phyloP scores from a whole-genome alignment of 176 grass and related monocot genomes.

The Elymus sibiricus region DNA sequence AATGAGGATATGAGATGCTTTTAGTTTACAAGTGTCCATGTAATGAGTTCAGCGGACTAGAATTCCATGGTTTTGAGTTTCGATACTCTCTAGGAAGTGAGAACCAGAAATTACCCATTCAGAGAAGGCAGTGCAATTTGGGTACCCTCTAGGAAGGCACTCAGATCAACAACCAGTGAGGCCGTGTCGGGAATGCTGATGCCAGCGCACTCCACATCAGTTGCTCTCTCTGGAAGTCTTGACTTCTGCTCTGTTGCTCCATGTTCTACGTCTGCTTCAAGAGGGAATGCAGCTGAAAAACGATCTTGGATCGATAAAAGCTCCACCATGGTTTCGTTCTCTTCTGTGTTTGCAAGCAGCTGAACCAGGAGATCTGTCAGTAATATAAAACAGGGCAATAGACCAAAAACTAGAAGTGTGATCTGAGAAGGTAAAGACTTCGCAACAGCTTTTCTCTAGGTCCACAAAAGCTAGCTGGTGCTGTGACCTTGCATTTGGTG shows the following conservation, averaged over 20 bases:
- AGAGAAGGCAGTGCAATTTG: slow-evolving; percentile 68
- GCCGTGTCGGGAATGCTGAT: neutral
- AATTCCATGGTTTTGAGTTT: neutral
- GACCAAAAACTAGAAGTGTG: neutral
- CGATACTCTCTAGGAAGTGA: neutral
- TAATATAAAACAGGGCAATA: neutral
- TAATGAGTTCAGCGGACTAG: neutral
- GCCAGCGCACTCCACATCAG: neutral
- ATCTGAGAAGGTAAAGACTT: slow-evolving; percentile 40
- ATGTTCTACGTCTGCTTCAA: slow-evolving; percentile 25
- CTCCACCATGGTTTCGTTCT: slow-evolving; percentile 37
- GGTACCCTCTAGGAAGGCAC: slow-evolving; percentile 33
- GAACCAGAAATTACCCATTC: slow-evolving; percentile 60
- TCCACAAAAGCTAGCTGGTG: slow-evolving; percentile 65
- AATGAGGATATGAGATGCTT: neutral
- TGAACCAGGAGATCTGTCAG: slow-evolving; percentile 37
- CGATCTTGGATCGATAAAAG: slow-evolving; percentile 54
- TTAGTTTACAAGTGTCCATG: neutral
- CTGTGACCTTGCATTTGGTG: slow-evolving; percentile 41
- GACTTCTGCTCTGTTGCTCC: slow-evolving; percentile 8
- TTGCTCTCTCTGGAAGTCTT: slow-evolving; percentile 14
- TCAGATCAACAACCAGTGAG: slow-evolving; percentile 57
- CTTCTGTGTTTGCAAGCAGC: slow-evolving; percentile 46
- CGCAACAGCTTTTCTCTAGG: slow-evolving; percentile 50
- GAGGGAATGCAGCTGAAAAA: slow-evolving; percentile 59